These are phyloP conservation scores for Mycogone perniciosa DNA, from an alignment of 2,329 filamentous ascomycete species.

Conservation along the genomic window DNA sequence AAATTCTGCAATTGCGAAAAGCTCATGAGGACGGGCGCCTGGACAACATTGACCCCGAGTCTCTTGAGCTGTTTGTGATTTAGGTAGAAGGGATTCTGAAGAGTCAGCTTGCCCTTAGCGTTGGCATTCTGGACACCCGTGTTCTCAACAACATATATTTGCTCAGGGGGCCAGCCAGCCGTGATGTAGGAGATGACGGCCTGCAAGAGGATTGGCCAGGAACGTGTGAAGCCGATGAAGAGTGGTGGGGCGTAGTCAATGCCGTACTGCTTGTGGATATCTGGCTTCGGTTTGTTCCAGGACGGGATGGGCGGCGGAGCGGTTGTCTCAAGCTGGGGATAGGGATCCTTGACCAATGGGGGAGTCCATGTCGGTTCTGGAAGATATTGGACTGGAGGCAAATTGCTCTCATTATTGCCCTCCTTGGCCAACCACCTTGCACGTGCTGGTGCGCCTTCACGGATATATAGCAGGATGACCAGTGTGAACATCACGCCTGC, in stretches of 20 bases:
- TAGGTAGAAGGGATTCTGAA: conserved; percentile 52
- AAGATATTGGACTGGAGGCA: conserved; percentile 20
- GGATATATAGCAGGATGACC: too few species aligned
- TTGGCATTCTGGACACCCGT: conserved; percentile 51
- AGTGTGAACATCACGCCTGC: too few species aligned
- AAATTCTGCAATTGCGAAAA: conserved; percentile 53
- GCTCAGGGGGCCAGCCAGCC: conserved; percentile 49
- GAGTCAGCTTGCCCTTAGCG: conserved; percentile 36
- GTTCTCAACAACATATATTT: conserved; percentile 55
- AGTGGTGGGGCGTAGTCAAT: conserved; percentile 41
- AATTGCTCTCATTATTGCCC: too few species aligned
- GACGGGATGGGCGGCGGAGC: conserved; percentile 35
- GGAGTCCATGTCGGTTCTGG: conserved; percentile 28
- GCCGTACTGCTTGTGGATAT: conserved; percentile 33
- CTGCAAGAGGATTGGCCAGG: conserved; percentile 50
- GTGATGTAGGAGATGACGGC: conserved; percentile 51
- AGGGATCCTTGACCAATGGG: conserved; percentile 36
- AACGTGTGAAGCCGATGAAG: conserved; percentile 53
- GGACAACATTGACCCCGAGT: conserved; percentile 47
- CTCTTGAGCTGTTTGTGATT: conserved; percentile 43
- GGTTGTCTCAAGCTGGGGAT: conserved; percentile 32
- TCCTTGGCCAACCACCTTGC: too few species aligned
- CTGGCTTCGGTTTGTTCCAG: conserved; percentile 37
- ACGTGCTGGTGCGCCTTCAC: too few species aligned
- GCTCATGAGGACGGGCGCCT: conserved; percentile 44